phyloP scores from a whole-genome alignment of 1,284 basidiomycete species.

The Trichosporon sp. region DNA sequence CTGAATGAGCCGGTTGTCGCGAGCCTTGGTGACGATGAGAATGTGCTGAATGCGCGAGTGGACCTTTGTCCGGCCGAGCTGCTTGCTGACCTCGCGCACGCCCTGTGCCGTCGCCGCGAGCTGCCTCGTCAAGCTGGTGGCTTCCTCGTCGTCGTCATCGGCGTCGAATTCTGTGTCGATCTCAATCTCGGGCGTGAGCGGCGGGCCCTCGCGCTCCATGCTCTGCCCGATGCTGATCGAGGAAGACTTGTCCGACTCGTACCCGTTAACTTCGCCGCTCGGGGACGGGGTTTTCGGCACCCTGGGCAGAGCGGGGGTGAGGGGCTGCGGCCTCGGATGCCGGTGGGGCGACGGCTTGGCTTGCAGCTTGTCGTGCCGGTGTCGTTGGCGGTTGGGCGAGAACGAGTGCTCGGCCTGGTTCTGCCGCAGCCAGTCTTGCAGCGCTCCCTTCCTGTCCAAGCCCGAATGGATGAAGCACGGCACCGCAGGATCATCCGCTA shows the following conservation, averaged over 20 bases:
- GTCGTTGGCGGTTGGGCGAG: constrained; percentile 5
- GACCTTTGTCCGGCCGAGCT: constrained; percentile 92
- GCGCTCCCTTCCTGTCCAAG: constrained; percentile 45
- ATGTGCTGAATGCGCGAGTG: constrained; percentile 86
- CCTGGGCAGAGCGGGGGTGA: constrained; percentile 7
- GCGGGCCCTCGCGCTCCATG: constrained; percentile 21
- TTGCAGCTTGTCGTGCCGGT: too few relatives aligned
- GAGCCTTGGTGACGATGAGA: constrained; percentile 94
- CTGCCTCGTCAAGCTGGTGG: constrained; percentile 75
- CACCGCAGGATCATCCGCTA: constrained; percentile 14
- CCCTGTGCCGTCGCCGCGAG: constrained; percentile 95
- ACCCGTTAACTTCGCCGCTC: constrained; percentile 21
- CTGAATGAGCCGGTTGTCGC: constrained; percentile 93
- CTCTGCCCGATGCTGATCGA: constrained; percentile 15
- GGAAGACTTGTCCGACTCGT: constrained; percentile 34
- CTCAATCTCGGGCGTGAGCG: constrained; percentile 6
- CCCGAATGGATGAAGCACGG: constrained; percentile 51
- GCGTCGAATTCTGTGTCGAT: constrained; percentile 10
- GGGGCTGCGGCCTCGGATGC: constrained; percentile 3
- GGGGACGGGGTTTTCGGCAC: background rate
- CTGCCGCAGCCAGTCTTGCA: constrained; percentile 41
- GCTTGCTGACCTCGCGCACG: constrained; percentile 97
- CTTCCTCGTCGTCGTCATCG: constrained; percentile 54
- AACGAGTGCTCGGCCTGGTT: constrained; percentile 14
- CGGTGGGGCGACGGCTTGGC: background rate